These are phyloP conservation scores for Halophytophthora polymorphica DNA, from an alignment of 352 stramenopile genomes.

Conservation along the genomic window DNA sequence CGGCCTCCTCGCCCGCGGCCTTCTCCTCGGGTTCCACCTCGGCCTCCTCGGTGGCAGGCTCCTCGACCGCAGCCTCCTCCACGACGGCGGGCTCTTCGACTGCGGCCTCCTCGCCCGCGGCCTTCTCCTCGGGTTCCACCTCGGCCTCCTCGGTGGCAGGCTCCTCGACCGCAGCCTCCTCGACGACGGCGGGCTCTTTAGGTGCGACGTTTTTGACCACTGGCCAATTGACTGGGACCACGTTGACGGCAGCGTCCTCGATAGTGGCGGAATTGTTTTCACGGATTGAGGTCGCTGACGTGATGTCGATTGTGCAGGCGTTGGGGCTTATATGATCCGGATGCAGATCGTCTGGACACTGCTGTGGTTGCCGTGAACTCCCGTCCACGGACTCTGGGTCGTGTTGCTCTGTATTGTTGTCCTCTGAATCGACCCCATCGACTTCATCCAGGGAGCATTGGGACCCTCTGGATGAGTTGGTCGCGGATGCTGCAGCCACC, in stretches of 20 bases:
- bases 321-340: too few species aligned
- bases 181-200: background rate
- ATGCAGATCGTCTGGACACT: too few species aligned
- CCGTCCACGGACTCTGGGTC: too few species aligned
- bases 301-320: too few species aligned
- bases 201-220: background rate
- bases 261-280: too few species aligned
- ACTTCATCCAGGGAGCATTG: constrained; percentile 5
- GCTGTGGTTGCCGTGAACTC: too few species aligned
- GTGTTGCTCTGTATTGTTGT: background rate
- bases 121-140: background rate
- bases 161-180: background rate
- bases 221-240: background rate
- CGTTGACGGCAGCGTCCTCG: too few species aligned
- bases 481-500: constrained; percentile 11
- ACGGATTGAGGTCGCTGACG: too few species aligned
- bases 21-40: too few species aligned
- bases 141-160: background rate
- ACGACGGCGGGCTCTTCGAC: constrained; percentile 4
- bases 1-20: too few species aligned
- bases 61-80: constrained; percentile 1
- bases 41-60: background rate
- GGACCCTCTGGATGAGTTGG: constrained; percentile 7
- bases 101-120: background rate
- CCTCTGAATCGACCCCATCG: constrained; percentile 9